A percentile compares a stretch with the other conserved stretches of the same genome.
These are phyloP conservation scores for Dillenia turbinata DNA, from an alignment of 164 flowering plant genomes.

Conservation along the genomic window DNA sequence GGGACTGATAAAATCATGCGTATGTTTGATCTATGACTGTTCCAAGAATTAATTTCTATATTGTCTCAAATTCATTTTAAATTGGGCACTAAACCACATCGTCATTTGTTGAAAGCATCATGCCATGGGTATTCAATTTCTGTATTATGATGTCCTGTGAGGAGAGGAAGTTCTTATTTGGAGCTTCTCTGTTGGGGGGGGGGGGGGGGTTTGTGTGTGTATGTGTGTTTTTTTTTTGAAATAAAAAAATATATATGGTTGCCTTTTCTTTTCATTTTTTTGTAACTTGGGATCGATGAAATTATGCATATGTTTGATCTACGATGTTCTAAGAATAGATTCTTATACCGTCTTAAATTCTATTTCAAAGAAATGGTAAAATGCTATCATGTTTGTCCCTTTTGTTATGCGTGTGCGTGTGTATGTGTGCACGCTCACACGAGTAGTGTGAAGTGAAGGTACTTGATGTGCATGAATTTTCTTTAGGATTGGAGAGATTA, in stretches of 20 bases:
- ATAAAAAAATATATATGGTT: no score
- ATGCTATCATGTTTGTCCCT: neutral
- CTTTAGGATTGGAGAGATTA: slow-evolving; percentile 60
- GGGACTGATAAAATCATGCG: neutral
- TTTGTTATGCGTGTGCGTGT: neutral
- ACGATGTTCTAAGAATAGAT: slow-evolving; percentile 7
- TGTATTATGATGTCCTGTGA: no score
- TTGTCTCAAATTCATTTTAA: no score
- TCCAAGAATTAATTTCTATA: slow-evolving; percentile 13
- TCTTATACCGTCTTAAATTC: neutral
- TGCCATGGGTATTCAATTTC: no score
- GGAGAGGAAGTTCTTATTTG: no score
- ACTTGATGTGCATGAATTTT: neutral
- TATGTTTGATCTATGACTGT: neutral
- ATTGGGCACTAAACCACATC: no score
- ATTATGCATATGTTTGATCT: slow-evolving; percentile 34
- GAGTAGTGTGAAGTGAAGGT: neutral
- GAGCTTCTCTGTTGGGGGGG: no score
- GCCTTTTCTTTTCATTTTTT: no score
- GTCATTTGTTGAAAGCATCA: no score
- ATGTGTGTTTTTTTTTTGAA: no score
- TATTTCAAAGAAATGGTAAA: neutral
- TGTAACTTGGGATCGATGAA: slow-evolving; percentile 59
- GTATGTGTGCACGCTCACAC: no score
- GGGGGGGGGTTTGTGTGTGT: no score